Evolutionary conservation across 2,329 filamentous ascomycete species (phyloP).

Genomic region (Aureobasidium vineae): DNA sequence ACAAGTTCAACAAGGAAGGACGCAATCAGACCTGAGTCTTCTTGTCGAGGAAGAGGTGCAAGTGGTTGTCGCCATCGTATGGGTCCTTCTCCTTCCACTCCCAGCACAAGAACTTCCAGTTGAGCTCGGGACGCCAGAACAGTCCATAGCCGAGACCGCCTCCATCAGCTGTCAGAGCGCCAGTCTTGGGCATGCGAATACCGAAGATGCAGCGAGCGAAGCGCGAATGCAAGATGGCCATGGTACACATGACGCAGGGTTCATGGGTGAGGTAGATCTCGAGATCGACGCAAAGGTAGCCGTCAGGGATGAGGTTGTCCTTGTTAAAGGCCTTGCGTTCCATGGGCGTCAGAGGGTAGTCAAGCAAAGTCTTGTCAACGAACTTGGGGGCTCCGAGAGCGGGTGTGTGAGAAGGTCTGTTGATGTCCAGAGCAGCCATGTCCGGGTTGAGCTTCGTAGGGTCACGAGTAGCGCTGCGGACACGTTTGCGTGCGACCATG

Average conservation of each 20-base stretch:
- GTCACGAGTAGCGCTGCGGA: slow-evolving; percentile 34
- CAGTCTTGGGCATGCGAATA: slow-evolving; percentile 73
- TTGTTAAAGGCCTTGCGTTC: slow-evolving; percentile 62
- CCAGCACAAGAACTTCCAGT: slow-evolving; percentile 83
- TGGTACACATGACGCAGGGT: slow-evolving; percentile 93
- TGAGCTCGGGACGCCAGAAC: slow-evolving; percentile 70
- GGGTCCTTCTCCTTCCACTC: slow-evolving; percentile 44
- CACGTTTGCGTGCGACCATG: slow-evolving; percentile 67
- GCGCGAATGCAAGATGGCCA: slow-evolving; percentile 91
- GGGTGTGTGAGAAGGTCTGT: slow-evolving; percentile 31
- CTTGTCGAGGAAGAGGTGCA: slow-evolving; percentile 26
- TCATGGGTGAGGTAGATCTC: slow-evolving; percentile 95
- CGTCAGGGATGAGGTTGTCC: slow-evolving; percentile 67
- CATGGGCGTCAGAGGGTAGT: slow-evolving; percentile 65
- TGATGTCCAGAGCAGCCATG: slow-evolving; percentile 35
- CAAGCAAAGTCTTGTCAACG: slow-evolving; percentile 61
- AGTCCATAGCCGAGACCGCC: slow-evolving; percentile 56
- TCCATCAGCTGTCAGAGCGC: slow-evolving; percentile 73
- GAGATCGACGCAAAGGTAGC: slow-evolving; percentile 90
- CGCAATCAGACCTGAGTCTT: slow-evolving; percentile 22
- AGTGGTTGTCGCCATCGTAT: slow-evolving; percentile 25
- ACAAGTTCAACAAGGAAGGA: neutral
- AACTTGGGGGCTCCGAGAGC: slow-evolving; percentile 34
- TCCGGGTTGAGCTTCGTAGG: slow-evolving; percentile 36
- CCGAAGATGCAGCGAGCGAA: slow-evolving; percentile 84